Base-by-base conservation (phyloP, 2,329 filamentous ascomycete species). In the Neonectria hederae region DNA sequence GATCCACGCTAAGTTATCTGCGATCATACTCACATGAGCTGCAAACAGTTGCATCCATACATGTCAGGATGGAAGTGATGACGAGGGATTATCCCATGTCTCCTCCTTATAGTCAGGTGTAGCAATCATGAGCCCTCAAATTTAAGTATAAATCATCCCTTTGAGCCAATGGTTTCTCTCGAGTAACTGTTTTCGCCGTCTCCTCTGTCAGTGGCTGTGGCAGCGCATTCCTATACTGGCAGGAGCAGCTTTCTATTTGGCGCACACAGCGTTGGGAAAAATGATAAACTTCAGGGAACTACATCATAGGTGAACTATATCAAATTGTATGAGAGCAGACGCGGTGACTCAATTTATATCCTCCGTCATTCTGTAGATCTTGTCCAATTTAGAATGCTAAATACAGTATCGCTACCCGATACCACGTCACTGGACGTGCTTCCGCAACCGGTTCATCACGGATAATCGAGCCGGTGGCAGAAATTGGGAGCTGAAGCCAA, bases 61-160 rank as follows among this genome's bases (percentile, higher is more conserved):
- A 55, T 59, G 26, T 59, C 59, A 17, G 55, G 61, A 26, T 55
- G 49, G 17, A 60, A 60, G 26, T 51, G 61, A 49, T 63, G 61
- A 10, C 49, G 21, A 4, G 48, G 26, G 6, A 51, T 26, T 5
- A 46, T 56, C 10, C 51, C 43, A 40, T 54, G 14, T 55, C 26
- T 56, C 61, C 56, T 55, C 19, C 2, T 17, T 28, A 11, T 5
- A 38, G 9, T 42, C 10, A 35, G n/a, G 42, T 21, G 2, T 24
- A 5, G 24, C 19, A 4, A n/a, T 6, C 7, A 26, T 19, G 4
- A 40, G 11, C 2, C 2, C 4, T 11, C 21, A 4, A 17, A 2
- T 13, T n/a, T 8, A 17, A n/a, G 17, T 14, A 8, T 40, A 19
- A 40, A 7, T 11, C 30, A 52, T 35, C 14, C n/a, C 48, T n/a